Base-by-base conservation (phyloP, 805 yeast species). In the Candida succiphila region DNA sequence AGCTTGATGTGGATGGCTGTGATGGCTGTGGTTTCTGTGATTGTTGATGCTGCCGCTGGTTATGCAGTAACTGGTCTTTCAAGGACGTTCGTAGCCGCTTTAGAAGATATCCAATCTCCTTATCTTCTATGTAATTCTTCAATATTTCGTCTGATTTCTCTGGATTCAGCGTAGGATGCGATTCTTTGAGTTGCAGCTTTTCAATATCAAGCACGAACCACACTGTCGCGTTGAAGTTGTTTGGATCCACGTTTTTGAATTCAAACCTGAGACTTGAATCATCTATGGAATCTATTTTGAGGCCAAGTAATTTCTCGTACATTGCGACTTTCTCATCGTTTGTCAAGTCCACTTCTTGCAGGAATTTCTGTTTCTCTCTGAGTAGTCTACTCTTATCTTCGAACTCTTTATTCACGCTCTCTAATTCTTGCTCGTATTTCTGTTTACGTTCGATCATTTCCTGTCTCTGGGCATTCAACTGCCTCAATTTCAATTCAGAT, bases 201-300 rank as follows among this genome's bases (percentile, higher is more conserved):
- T 58, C 61, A 1, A 73, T 61, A 30, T 60, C 56, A 21, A 72
- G 41, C 23, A 61, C 64, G 31, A 69, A 57, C 37, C 60, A 56
- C n/a, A 62, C 69, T 35, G 65, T 65, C 27, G 57, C 55, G 27
- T 61, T 60, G 27, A 57, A 56, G 41, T 70, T 59, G 29, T 60
- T 54, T 4, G 70, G 58, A 35, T 71, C 76, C 8, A 72, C 54
- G 38, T 72, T 67, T 18, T 45, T 54, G 42, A 72, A 72, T 1
- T 53, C 47, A 37, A 72, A 70, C 30, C 45, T 47, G 14, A 72
- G 48, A 5, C 36, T 34, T 23, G 58, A 51, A 23, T 51, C 56
- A 10, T 46, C 55, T 7, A 63, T 51, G 6, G 63, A 66, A 38
- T 66, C 67, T 25, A 72, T 60, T 32, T 52, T 58, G 20, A 72